Evolutionary conservation across 805 yeast species (phyloP).

Genomic region (Candida xiaguanensis): DNA sequence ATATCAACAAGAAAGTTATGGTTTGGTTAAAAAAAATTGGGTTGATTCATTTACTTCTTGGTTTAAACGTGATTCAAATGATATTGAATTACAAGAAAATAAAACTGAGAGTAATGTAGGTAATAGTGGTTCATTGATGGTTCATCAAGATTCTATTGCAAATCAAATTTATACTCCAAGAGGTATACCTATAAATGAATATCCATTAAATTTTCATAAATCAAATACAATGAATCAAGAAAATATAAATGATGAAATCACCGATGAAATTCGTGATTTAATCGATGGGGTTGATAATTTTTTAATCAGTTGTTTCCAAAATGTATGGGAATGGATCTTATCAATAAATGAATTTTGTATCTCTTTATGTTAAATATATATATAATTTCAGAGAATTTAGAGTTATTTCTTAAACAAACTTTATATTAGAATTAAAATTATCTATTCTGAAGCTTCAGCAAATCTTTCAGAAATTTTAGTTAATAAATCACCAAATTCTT

Average conservation of each 20-base stretch:
- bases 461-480: constrained; percentile 81
- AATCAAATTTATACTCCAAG: constrained; percentile 16
- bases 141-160: not conserved
- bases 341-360: constrained; percentile 6
- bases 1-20: constrained; percentile 17
- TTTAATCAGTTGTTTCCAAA: constrained; percentile 13
- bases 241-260: constrained; percentile 4
- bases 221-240: not conserved
- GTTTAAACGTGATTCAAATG: too few species aligned
- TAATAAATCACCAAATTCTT: constrained; percentile 74
- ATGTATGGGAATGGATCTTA: constrained; percentile 10
- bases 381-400: too few species aligned
- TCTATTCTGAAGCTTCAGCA: constrained; percentile 89
- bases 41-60: constrained; percentile 8
- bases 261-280: constrained; percentile 15
- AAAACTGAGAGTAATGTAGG: not conserved
- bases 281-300: constrained; percentile 19
- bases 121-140: constrained; percentile 1
- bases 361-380: constrained; percentile 1
- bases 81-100: too few species aligned
- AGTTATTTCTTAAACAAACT: too few species aligned
- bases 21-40: constrained; percentile 1
- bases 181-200: constrained; percentile 21
- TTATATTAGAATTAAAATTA: constrained; percentile 6
- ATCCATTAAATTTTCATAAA: constrained; percentile 16